phyloP scores from a whole-genome alignment of 2,329 filamentous ascomycete species.

The Ophiocordyceps camponoti-saundersi region DNA sequence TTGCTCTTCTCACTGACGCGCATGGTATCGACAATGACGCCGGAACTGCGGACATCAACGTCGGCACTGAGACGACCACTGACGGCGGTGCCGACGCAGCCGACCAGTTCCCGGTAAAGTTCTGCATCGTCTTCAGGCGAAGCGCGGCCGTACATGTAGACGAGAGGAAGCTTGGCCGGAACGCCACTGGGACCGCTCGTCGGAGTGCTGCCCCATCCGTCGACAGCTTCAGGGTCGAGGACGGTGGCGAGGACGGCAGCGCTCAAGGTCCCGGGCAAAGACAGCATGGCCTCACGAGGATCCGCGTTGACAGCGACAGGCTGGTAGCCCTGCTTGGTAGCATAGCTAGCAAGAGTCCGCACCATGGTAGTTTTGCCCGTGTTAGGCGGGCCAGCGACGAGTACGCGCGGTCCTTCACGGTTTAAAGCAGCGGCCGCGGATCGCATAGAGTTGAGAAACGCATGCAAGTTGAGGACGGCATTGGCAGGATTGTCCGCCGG shows the following conservation, averaged over 20 bases:
- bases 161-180: slow-evolving; percentile 80
- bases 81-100: slow-evolving; percentile 61
- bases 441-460: slow-evolving; percentile 62
- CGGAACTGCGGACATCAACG: slow-evolving; percentile 48
- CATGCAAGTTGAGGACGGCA: slow-evolving; percentile 72
- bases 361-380: slow-evolving; percentile 72
- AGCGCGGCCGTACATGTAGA: slow-evolving; percentile 71
- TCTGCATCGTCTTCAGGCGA: slow-evolving; percentile 55
- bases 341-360: slow-evolving; percentile 65
- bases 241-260: slow-evolving; percentile 76
- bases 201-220: slow-evolving; percentile 78
- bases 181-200: slow-evolving; percentile 79
- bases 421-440: slow-evolving; percentile 33
- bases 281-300: slow-evolving; percentile 62
- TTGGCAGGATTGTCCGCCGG: slow-evolving; percentile 69
- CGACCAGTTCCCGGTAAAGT: slow-evolving; percentile 58
- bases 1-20: slow-evolving; percentile 50
- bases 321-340: slow-evolving; percentile 54
- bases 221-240: slow-evolving; percentile 63
- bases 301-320: slow-evolving; percentile 76
- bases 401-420: slow-evolving; percentile 56
- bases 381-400: slow-evolving; percentile 64
- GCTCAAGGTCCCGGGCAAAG: slow-evolving; percentile 65
- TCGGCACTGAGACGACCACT: slow-evolving; percentile 67
- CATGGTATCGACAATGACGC: slow-evolving; percentile 75